Conservation (phyloP, 176 grass and related monocot species). For the Panicum miliaceum region DNA sequence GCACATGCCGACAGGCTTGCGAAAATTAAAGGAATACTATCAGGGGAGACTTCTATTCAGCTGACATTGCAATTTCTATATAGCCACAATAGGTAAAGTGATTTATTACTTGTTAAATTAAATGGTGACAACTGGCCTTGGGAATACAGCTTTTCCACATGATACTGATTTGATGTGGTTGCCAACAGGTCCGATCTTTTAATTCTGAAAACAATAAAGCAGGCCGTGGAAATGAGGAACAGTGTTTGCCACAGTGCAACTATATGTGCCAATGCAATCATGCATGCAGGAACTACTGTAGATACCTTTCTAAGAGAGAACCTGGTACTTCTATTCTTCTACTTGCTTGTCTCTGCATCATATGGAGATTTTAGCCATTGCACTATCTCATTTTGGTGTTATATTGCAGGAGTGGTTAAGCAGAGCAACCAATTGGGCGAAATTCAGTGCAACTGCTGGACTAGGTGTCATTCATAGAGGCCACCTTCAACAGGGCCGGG, state of each 20-base stretch:
- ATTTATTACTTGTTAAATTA: conserved; percentile 24
- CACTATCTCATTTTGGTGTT: conserved; percentile 28
- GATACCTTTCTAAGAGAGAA: conserved; percentile 99
- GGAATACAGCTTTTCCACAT: conserved; percentile 22
- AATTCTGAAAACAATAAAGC: conserved; percentile 99
- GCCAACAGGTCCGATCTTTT: conserved; percentile 90
- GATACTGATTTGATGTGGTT: conserved; percentile 23
- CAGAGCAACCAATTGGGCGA: conserved; percentile 99
- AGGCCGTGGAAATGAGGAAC: conserved; percentile 99
- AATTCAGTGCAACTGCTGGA: conserved; percentile 96
- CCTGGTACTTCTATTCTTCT: conserved; percentile 58
- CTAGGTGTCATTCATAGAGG: conserved; percentile 98
- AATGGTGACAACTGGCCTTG: neutral
- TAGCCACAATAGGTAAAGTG: conserved; percentile 84
- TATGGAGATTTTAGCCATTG: conserved; percentile 23
- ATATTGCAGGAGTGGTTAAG: conserved; percentile 90
- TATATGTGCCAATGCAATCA: conserved; percentile 96
- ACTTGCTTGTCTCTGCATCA: conserved; percentile 20
- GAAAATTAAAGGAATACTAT: conserved; percentile 97
- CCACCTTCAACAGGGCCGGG: conserved; percentile 94
- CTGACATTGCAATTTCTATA: conserved; percentile 96
- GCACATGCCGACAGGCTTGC: conserved; percentile 65
- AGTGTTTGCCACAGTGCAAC: conserved; percentile 99
- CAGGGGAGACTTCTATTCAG: conserved; percentile 94
- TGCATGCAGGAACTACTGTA: conserved; percentile 99